Evolutionary conservation across 1,284 basidiomycete species (phyloP), one percentile per base, ranked within the genome.

Genomic region (Stereum hirsutum): DNA sequence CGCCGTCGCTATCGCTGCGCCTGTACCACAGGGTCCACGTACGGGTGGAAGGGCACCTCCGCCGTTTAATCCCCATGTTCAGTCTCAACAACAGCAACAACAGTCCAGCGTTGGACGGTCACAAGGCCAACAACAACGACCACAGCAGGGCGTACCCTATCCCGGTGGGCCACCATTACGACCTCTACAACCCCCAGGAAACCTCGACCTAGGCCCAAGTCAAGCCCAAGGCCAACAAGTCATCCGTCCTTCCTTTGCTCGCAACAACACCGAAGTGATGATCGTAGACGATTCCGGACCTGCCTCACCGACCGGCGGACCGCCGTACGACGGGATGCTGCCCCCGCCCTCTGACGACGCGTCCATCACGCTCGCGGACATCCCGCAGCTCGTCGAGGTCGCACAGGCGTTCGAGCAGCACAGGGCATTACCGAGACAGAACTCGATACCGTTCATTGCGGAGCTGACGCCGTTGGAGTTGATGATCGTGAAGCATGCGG

Each of bases 331-430:
- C 28, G 39, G 40, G 23, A n/a, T n/a, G n/a, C 17, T 35, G 12
- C 26, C 19, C 27, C 39, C 43, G 14, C 30, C 54, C n/a, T 56
- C 55, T 11, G 52, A 67, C 32, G 89, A 93, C 45, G 89, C 94
- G 47, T 85, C 82, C 4, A 83, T 98, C 54, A 97, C 95, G 0
- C 75, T 99, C 8, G 92, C 90, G n/a, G 96, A 99, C 64, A 89
- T 99, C 48, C 92, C 95, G 6, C 87, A 93, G 56, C 68, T 97
- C 5, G 81, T 95, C 63, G 89, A 94, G 57, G 90, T 85, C 2
- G 90, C 93, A 35, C 90, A 95, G 59, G 89, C 88, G 25, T 74
- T 89, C 37, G 88, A 90, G 59, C 84, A 93, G 56, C 82, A 80
- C 46, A 78, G 88, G 21, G 86, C 83, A 14, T 62, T 89, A 20